These are phyloP conservation scores for Biscutella auriculata DNA, from an alignment of 441 rosid genomes.

Conservation along the genomic window DNA sequence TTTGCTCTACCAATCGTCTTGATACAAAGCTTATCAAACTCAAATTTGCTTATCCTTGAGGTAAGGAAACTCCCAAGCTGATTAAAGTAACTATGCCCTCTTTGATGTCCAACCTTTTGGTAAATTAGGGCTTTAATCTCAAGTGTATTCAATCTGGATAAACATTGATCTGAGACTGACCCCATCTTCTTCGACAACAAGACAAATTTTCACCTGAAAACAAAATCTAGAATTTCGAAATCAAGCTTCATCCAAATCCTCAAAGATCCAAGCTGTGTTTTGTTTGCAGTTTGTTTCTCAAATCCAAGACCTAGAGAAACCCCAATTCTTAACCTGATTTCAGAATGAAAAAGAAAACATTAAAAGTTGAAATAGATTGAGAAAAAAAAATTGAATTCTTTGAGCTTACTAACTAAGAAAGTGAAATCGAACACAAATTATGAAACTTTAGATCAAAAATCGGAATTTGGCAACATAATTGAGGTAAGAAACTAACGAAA, in stretches of 20 bases:
- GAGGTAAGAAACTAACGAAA: background rate
- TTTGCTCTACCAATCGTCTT: constrained; percentile 54
- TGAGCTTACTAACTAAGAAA: constrained; percentile 5
- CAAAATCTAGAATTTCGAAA: background rate
- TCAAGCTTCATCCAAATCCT: background rate
- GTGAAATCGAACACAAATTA: background rate
- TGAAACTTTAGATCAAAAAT: background rate
- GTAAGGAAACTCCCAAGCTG: constrained; percentile 51
- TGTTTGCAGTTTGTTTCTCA: background rate
- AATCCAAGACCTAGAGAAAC: background rate
- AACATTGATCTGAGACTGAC: constrained; percentile 5
- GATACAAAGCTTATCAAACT: constrained; percentile 52
- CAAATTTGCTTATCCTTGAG: constrained; percentile 45
- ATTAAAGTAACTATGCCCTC: constrained; percentile 61
- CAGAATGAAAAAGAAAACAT: background rate
- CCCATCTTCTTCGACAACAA: constrained; percentile 8
- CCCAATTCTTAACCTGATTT: background rate
- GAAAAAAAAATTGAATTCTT: no score
- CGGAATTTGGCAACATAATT: background rate
- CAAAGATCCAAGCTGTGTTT: constrained; percentile 7
- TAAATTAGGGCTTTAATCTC: constrained; percentile 14
- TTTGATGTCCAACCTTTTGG: constrained; percentile 50
- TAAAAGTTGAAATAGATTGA: background rate
- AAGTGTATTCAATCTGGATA: background rate
- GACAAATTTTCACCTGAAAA: background rate